A percentile compares a stretch with the other conserved stretches of the same genome.
Evolutionary conservation across 129 eudicot genomes (phyloP).

Genomic region (Flaveria linearis): DNA sequence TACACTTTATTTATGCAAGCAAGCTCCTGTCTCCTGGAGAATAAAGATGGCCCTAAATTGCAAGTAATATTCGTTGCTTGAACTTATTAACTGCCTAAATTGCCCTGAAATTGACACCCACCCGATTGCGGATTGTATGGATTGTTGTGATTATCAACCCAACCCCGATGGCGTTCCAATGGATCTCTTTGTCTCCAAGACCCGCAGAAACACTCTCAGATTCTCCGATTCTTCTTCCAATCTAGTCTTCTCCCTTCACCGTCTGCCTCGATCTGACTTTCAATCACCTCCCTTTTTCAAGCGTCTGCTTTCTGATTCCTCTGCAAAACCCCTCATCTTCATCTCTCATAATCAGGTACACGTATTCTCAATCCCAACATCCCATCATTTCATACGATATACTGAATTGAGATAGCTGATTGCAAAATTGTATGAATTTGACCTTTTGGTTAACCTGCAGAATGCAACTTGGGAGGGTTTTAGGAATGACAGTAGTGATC

Average conservation of each 20-base stretch:
- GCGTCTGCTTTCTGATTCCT: conserved; percentile 45
- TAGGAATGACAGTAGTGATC: conserved; percentile 43
- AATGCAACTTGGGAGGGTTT: conserved; percentile 68
- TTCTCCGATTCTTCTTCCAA: conserved; percentile 56
- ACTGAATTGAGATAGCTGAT: no score
- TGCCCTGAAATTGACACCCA: no score
- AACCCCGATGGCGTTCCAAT: conserved; percentile 46
- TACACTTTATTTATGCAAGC: no score
- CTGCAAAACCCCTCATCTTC: conserved; percentile 50
- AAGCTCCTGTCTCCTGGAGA: no score
- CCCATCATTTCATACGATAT: no score
- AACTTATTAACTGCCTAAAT: no score
- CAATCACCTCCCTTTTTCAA: neutral
- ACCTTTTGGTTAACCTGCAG: conserved; percentile 25
- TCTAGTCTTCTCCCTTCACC: conserved; percentile 46
- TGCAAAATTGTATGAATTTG: neutral
- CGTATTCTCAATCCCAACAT: no score
- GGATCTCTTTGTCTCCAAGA: conserved; percentile 61
- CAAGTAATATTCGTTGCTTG: no score
- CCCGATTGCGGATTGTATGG: no score
- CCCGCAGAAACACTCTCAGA: conserved; percentile 16
- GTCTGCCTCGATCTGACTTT: conserved; percentile 9
- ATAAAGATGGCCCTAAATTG: no score
- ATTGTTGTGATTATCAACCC: conserved; percentile 3
- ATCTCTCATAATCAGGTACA: conserved; percentile 35